Evolutionary conservation across 192 early-diverging fungal species (phyloP).

Genomic region (Neocallimastix lanati): DNA sequence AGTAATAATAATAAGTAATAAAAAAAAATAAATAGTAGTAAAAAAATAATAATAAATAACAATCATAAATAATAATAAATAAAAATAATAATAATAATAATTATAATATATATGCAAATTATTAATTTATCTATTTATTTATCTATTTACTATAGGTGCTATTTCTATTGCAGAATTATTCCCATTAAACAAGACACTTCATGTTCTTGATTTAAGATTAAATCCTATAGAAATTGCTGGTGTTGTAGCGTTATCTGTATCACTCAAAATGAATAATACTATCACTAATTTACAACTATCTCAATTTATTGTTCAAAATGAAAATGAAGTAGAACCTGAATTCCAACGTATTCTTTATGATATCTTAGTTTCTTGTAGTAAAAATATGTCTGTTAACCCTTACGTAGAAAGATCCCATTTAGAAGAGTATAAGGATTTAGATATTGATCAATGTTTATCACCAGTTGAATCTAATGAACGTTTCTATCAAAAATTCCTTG

Average conservation of each 20-base stretch:
- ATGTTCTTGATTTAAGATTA: conserved; percentile 51
- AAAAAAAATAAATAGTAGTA: too few species aligned
- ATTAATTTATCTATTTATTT: too few species aligned
- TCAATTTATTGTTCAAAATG: conserved; percentile 2
- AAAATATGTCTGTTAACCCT: background rate
- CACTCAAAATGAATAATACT: conserved; percentile 59
- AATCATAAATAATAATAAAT: too few species aligned
- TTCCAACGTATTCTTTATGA: background rate
- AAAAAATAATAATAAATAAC: too few species aligned
- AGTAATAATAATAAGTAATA: too few species aligned
- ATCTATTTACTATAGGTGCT: conserved; percentile 16
- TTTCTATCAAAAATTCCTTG: background rate
- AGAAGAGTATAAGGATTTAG: background rate
- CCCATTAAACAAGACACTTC: conserved; percentile 48
- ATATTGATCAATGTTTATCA: background rate
- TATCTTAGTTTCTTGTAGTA: background rate
- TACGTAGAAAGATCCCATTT: background rate
- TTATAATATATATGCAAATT: too few species aligned
- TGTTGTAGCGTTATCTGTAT: conserved; percentile 59
- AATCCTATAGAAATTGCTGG: conserved; percentile 71
- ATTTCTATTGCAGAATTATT: conserved; percentile 66
- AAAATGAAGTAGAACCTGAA: background rate
- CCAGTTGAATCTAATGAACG: background rate
- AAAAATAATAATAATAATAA: too few species aligned
- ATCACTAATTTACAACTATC: conserved; percentile 52